phyloP scores from a whole-genome alignment of 75 land plant genomes.

The Azolla pinnata region DNA sequence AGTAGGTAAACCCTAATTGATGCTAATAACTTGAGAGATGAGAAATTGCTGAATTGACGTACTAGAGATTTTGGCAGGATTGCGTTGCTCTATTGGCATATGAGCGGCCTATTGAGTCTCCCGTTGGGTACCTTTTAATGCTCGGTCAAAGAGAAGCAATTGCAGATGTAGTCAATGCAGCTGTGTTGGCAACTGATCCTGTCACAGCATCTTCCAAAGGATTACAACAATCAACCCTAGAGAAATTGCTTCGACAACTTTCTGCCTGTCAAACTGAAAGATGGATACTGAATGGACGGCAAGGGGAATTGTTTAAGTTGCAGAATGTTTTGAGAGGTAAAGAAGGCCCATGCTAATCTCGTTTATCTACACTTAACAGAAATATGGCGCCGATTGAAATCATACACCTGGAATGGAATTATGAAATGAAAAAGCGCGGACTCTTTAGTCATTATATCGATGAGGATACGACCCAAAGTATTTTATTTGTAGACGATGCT shows the following conservation, averaged over 20 bases:
- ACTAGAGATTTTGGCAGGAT: conserved; percentile 34
- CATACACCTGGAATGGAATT: too few relatives aligned
- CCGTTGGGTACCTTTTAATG: conserved; percentile 64
- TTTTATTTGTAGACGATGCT: too few relatives aligned
- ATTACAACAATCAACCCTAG: conserved; percentile 50
- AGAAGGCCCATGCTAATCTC: conserved; percentile 17
- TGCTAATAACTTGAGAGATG: too few relatives aligned
- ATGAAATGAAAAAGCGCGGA: too few relatives aligned
- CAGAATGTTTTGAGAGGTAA: conserved; percentile 50
- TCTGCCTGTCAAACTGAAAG: conserved; percentile 57
- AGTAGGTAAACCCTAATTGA: too few relatives aligned
- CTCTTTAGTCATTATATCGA: too few relatives aligned
- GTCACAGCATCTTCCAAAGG: conserved; percentile 20
- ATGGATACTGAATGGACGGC: conserved; percentile 53
- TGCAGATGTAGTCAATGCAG: conserved; percentile 80
- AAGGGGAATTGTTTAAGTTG: conserved; percentile 79
- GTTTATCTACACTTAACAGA: too few relatives aligned
- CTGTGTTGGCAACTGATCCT: conserved; percentile 60
- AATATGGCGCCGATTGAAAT: too few relatives aligned
- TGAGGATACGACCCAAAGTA: too few relatives aligned
- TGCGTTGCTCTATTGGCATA: conserved; percentile 80
- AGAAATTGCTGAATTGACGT: not conserved
- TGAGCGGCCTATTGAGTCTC: conserved; percentile 54
- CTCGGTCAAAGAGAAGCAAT: conserved; percentile 57
- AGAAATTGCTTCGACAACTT: conserved; percentile 71